A percentile compares a stretch with the other conserved stretches of the same genome.
Conservation (phyloP, 495 filamentous ascomycete genomes). For the Friedmanniomyces simplex region DNA sequence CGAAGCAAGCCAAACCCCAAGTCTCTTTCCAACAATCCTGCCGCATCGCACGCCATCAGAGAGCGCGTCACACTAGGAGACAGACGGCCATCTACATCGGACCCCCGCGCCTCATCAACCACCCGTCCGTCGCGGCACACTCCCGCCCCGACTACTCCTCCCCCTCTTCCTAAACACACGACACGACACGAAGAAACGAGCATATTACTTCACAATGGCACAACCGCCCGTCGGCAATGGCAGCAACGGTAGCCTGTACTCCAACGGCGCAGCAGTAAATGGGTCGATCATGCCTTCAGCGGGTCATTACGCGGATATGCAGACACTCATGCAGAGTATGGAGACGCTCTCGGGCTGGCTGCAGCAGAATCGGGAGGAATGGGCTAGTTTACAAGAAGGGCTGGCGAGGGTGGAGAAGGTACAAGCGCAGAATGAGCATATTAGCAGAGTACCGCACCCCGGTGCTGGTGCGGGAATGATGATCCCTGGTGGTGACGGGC, state of each 20-base stretch:
- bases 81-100: no score
- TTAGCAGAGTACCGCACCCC: not conserved
- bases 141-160: no score
- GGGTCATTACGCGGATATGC: conserved; percentile 20
- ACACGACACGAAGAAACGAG: no score
- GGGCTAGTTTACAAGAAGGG: conserved; percentile 8
- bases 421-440: not conserved
- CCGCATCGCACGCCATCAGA: no score
- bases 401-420: conserved; percentile 10
- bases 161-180: not conserved
- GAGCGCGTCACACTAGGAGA: no score
- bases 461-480: not conserved
- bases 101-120: no score
- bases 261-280: conserved; percentile 9
- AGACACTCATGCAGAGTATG: conserved; percentile 20
- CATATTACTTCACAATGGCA: not conserved
- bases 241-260: not conserved
- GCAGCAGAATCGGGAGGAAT: conserved; percentile 21
- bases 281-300: conserved; percentile 11
- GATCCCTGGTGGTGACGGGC: not conserved
- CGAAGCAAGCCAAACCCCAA: no score
- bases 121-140: no score
- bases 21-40: no score
- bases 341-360: conserved; percentile 15
- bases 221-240: conserved; percentile 2